These are phyloP conservation scores for Psidium guajava DNA, from an alignment of 345 rosid species.

Conservation along the genomic window DNA sequence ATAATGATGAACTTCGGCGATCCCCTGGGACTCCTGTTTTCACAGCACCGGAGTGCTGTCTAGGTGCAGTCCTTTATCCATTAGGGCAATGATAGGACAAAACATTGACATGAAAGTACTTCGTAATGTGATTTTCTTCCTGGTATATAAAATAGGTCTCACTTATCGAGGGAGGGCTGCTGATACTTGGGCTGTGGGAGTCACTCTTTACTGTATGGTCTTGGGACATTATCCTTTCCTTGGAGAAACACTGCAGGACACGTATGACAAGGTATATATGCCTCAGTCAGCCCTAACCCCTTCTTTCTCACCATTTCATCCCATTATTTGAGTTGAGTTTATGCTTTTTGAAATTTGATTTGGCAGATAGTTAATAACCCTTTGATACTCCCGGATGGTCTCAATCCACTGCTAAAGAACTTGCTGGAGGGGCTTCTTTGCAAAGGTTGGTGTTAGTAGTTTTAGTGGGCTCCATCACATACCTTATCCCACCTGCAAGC, in stretches of 20 bases:
- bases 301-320: background rate
- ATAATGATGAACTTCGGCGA: conserved; percentile 87
- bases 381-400: conserved; percentile 44
- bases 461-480: background rate
- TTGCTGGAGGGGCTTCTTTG: conserved; percentile 83
- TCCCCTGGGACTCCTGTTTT: conserved; percentile 99
- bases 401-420: conserved; percentile 60
- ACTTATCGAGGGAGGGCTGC: conserved; percentile 86
- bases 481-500: background rate
- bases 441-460: conserved; percentile 45
- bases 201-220: conserved; percentile 83
- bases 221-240: conserved; percentile 85
- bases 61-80: conserved; percentile 35
- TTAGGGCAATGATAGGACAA: background rate
- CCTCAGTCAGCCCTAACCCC: background rate
- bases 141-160: conserved; percentile 39
- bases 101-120: background rate
- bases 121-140: background rate
- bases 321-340: background rate
- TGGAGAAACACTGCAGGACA: conserved; percentile 91
- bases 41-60: conserved; percentile 98
- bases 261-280: conserved; percentile 74
- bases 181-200: conserved; percentile 97
- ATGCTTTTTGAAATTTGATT: background rate
- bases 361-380: conserved; percentile 75